Evolutionary conservation across 169 alveolate species (phyloP), one percentile per base, ranked within the genome.

Genomic region (Eimeria tenella): DNA sequence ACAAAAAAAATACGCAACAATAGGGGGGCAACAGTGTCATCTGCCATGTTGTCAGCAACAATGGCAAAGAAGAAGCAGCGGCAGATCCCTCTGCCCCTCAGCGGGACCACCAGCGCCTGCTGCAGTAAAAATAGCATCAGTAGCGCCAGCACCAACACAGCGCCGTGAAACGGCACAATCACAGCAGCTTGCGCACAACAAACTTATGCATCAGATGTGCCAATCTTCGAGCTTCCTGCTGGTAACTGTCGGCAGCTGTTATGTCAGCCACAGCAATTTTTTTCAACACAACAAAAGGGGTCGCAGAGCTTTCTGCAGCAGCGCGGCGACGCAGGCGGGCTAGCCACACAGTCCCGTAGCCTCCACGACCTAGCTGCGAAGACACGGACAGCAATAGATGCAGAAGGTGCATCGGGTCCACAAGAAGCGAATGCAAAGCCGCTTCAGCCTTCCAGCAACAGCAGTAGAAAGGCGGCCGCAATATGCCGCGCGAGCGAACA

Each of bases 201-300:
- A 73, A 74, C 55, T 42, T 21, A 71, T 93, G 95, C 8, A 73
- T 63, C 73, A 93, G 93, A 10, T 60, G 31, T 21, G 81, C 81
- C n/a, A 93, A 88, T 13, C 92, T 50, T 71, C 89, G 49, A 10
- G 95, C 95, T 62, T 93, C 95, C 58, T 73, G 86, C 62, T 87
- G 79, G 71, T 82, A 93, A 25, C 89, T 53, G 19, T 93, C 95
- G n/a, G 95, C 95, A 63, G 86, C 95, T 7, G 95, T 93, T 31
- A 93, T 90, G 50, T 90, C 94, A 21, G 42, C 77, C 5, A 93
- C 93, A 15, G 62, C 74, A 10, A 93, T 83, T 53, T 82, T 81
- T 93, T 93, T 93, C 65, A 86, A 23, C n/a, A 86, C 95, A 42
- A 84, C 89, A 25, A 93, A 58, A 42, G 86, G 31, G 10, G n/a